Evolutionary conservation across 441 rosid species (phyloP).

Genomic region (Erodium trifolium): DNA sequence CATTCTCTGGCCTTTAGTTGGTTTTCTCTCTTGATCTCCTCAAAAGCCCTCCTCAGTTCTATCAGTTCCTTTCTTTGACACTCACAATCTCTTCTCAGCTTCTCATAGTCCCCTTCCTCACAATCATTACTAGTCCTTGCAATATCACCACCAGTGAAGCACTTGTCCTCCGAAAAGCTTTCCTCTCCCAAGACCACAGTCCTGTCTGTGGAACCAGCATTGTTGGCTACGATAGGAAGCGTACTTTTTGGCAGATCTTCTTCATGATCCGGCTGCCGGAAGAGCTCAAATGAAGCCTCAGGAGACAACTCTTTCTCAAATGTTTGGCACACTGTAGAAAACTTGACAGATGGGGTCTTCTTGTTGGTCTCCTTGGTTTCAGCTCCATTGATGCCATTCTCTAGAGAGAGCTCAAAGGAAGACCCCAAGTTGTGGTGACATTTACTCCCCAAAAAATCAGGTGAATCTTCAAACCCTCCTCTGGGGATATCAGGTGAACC

Average conservation of each 20-base stretch:
- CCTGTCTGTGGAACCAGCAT: conserved; percentile 34
- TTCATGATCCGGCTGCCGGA: conserved; percentile 26
- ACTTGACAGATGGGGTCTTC: conserved; percentile 47
- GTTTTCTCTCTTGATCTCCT: conserved; percentile 59
- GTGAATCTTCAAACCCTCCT: conserved; percentile 33
- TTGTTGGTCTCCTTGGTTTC: conserved; percentile 22
- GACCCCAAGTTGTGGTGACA: conserved; percentile 17
- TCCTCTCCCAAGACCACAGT: conserved; percentile 24
- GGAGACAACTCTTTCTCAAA: conserved; percentile 51
- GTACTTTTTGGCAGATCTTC: conserved; percentile 11
- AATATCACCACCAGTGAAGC: background rate
- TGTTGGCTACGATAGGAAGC: conserved; percentile 29
- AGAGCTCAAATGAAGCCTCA: conserved; percentile 75
- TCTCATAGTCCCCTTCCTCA: conserved; percentile 35
- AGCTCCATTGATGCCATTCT: conserved; percentile 55
- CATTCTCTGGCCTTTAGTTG: conserved; percentile 57
- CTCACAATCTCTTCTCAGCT: conserved; percentile 35
- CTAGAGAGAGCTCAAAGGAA: conserved; percentile 64
- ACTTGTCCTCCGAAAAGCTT: conserved; percentile 4
- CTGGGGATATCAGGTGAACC: conserved; percentile 61
- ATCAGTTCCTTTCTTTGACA: conserved; percentile 43
- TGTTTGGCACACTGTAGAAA: conserved; percentile 55
- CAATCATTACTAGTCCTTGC: conserved; percentile 19
- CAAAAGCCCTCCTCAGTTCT: conserved; percentile 43
- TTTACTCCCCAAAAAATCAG: conserved; percentile 27